These are phyloP conservation scores for Monosporascus sp. DNA, from an alignment of 2,329 filamentous ascomycete genomes.

Conservation along the genomic window DNA sequence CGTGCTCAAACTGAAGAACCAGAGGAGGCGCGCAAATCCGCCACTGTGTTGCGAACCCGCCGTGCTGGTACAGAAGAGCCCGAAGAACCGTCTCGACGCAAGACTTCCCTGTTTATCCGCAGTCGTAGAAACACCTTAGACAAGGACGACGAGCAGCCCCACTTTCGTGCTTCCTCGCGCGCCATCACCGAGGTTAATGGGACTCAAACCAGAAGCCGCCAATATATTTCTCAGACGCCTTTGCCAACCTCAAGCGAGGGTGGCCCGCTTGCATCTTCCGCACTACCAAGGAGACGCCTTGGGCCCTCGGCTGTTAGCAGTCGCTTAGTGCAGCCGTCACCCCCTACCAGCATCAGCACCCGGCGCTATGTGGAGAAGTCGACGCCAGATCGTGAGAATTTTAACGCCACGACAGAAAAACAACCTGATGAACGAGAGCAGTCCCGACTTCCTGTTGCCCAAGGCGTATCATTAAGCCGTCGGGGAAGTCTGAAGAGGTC, in stretches of 20 bases:
- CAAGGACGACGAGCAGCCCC: slow-evolving; percentile 44
- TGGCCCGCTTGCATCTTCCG: slow-evolving; percentile 34
- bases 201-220: slow-evolving; percentile 30
- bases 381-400: slow-evolving; percentile 35
- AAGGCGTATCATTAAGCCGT: slow-evolving; percentile 36
- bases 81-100: slow-evolving; percentile 34
- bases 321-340: slow-evolving; percentile 36
- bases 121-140: slow-evolving; percentile 40
- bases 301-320: slow-evolving; percentile 43
- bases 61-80: slow-evolving; percentile 43
- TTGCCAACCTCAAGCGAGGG: slow-evolving; percentile 28
- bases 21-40: slow-evolving; percentile 44
- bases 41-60: slow-evolving; percentile 36
- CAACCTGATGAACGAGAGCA: slow-evolving; percentile 35
- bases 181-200: slow-evolving; percentile 49
- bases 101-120: slow-evolving; percentile 39
- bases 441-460: slow-evolving; percentile 40
- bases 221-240: slow-evolving; percentile 33
- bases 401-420: slow-evolving; percentile 27
- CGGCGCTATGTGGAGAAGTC: slow-evolving; percentile 46
- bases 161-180: slow-evolving; percentile 52
- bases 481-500: slow-evolving; percentile 39
- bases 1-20: slow-evolving; percentile 45
- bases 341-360: slow-evolving; percentile 27
- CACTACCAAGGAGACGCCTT: slow-evolving; percentile 49